These are phyloP conservation scores for Candida xiaguanensis DNA, from an alignment of 805 yeast species.

Conservation along the genomic window DNA sequence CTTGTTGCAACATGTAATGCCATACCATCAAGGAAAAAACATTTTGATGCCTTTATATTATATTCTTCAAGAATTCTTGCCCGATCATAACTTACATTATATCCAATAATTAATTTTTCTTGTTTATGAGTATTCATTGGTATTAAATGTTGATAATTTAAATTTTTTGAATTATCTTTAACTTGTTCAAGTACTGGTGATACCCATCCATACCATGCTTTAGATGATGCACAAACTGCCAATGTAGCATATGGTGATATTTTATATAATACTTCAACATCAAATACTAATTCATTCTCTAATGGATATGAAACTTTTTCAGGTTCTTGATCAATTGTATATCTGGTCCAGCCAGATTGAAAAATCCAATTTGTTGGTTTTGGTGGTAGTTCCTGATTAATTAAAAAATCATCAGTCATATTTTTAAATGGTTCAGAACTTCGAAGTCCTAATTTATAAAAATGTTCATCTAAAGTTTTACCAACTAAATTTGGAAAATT, in stretches of 20 bases:
- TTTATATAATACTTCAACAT: conserved; percentile 83
- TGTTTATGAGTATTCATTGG: conserved; percentile 57
- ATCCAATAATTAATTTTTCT: conserved; percentile 72
- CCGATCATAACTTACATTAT: conserved; percentile 87
- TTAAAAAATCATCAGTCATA: conserved; percentile 38
- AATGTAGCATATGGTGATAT: conserved; percentile 69
- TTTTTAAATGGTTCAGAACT: conserved; percentile 58
- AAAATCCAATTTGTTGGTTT: conserved; percentile 44
- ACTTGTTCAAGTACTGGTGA: conserved; percentile 63
- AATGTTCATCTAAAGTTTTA: conserved; percentile 77
- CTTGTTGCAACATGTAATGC: conserved; percentile 84
- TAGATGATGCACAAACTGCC: conserved; percentile 72
- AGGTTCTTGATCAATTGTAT: conserved; percentile 54
- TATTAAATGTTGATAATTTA: conserved; percentile 59
- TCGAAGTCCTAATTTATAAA: conserved; percentile 60
- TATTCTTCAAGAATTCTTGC: conserved; percentile 86
- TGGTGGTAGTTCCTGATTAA: conserved; percentile 33
- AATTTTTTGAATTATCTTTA: background rate
- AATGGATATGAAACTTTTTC: conserved; percentile 60
- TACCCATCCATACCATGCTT: conserved; percentile 94
- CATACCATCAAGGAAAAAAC: conserved; percentile 87
- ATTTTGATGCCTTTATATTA: conserved; percentile 57
- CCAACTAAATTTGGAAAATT: conserved; percentile 76
- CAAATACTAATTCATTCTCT: conserved; percentile 76
- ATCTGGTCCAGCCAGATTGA: conserved; percentile 79